Conservation (phyloP, 805 yeast species). For the Candida hungchunana region DNA sequence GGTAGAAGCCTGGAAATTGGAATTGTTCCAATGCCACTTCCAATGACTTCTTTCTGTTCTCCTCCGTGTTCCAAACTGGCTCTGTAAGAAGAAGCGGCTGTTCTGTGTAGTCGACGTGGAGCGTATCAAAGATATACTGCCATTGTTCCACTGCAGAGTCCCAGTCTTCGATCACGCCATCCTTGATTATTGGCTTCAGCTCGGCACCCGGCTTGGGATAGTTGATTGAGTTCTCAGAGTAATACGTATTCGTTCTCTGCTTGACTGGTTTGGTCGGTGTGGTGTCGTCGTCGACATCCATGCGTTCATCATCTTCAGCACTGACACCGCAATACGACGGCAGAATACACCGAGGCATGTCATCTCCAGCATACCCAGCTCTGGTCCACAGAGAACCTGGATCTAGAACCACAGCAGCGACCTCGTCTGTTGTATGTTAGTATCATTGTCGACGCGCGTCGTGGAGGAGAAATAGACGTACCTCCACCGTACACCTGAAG, state of each 20-base stretch:
- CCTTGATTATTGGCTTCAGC: slow-evolving; percentile 53
- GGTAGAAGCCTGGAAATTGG: slow-evolving; percentile 74
- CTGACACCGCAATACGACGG: slow-evolving; percentile 63
- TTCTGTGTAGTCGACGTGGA: slow-evolving; percentile 52
- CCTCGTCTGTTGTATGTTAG: slow-evolving; percentile 52
- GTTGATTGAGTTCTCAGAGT: slow-evolving; percentile 39
- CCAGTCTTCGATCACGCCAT: slow-evolving; percentile 75
- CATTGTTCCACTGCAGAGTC: slow-evolving; percentile 78
- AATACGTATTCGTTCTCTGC: slow-evolving; percentile 27
- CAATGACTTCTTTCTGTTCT: slow-evolving; percentile 63
- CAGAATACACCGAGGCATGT: slow-evolving; percentile 68
- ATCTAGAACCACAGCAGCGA: slow-evolving; percentile 86
- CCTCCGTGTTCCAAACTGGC: slow-evolving; percentile 76
- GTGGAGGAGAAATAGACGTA: slow-evolving; percentile 3
- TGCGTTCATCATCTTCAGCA: slow-evolving; percentile 15
- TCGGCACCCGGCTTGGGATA: slow-evolving; percentile 50
- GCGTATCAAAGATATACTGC: slow-evolving; percentile 49
- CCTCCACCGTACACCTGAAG: slow-evolving; percentile 23
- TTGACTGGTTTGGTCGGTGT: slow-evolving; percentile 11
- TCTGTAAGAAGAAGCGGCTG: slow-evolving; percentile 83
- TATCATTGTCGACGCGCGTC: slow-evolving; percentile 1
- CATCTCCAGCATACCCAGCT: slow-evolving; percentile 91
- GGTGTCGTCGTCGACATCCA: slow-evolving; percentile 24
- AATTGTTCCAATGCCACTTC: slow-evolving; percentile 68
- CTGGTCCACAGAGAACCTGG: slow-evolving; percentile 84